Base-by-base conservation (phyloP, 2,329 filamentous ascomycete species). In the Trichoderma simmonsii region DNA sequence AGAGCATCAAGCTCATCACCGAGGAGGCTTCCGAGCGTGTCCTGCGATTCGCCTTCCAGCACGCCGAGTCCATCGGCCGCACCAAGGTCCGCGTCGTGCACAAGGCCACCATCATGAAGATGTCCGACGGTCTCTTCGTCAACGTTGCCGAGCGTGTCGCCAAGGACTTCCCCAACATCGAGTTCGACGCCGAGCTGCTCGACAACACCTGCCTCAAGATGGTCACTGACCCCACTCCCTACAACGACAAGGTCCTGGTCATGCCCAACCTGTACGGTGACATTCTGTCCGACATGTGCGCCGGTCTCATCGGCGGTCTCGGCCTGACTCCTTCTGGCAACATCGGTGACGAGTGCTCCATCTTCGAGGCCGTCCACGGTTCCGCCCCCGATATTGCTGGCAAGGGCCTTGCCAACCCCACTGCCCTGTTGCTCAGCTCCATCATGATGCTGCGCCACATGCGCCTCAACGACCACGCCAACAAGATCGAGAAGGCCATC, bases 71-170 rank as follows among this genome's bases (percentile, higher is more conserved):
- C 78, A 92, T 98, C 80, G 94, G 95, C 85, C 93, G 93, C 88
- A 95, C 91, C 82, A 98, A 98, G 92, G 95, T 98, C 80, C 94
- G 95, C 81, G 95, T 94, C 73, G 95, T 98, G 75, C 96, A 99
- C 92, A 99, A 99, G 90, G 96, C 96, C 83, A 98, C 96, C 81
- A 99, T 99, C 87, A 99, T 99, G 96, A 99, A 99, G 91, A 97
- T 98, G 93, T 95, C 92, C 82, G 96, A 99, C 83, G 96, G 96
- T 86, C 93, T 99, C 74, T 99, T 99, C 91, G 89, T 99, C 78
- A 93, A 89, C 84, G 94, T 92, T 74, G 96, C 92, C 78, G 87
- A 91, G 77, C 89, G 96, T 74, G 90, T 99, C 77, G 88, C 94
- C 83, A 97, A 97, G 90, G 95, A 98, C 82, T 99, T 93, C 90